phyloP scores from a whole-genome alignment of 106 monocot species.

The Allium fistulosum region DNA sequence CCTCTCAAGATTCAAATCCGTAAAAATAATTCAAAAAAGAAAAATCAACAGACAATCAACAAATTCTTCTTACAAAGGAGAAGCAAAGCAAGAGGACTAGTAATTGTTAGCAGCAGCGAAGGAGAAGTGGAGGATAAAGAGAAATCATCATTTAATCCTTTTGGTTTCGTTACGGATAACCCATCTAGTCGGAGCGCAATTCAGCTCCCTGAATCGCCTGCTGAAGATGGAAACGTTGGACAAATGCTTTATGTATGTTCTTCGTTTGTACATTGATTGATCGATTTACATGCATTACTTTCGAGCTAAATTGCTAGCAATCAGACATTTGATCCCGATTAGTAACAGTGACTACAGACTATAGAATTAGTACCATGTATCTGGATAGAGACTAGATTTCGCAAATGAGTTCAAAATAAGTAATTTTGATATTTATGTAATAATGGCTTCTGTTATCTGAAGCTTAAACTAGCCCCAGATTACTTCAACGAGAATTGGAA shows the following conservation, averaged over 20 bases:
- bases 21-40: neutral
- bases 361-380: too few relatives aligned
- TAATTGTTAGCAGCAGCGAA: conserved; percentile 14
- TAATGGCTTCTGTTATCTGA: too few relatives aligned
- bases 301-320: too few relatives aligned
- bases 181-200: conserved; percentile 90
- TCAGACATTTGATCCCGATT: too few relatives aligned
- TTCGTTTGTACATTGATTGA: neutral
- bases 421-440: too few relatives aligned
- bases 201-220: conserved; percentile 84
- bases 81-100: conserved; percentile 9
- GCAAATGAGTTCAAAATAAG: too few relatives aligned
- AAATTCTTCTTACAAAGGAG: neutral
- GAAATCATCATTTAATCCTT: conserved; percentile 64
- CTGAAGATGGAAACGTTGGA: conserved; percentile 95
- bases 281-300: too few relatives aligned
- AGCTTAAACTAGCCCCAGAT: too few relatives aligned
- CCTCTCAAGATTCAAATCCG: conserved; percentile 6
- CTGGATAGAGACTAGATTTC: too few relatives aligned
- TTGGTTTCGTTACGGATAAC: conserved; percentile 96
- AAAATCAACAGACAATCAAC: neutral
- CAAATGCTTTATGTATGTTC: conserved; percentile 85
- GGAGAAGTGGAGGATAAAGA: conserved; percentile 17
- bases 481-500: too few relatives aligned
- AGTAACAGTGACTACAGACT: too few relatives aligned